Evolutionary conservation across 2,329 filamentous ascomycete genomes (phyloP).

Genomic region (Fusarium verticillioides): DNA sequence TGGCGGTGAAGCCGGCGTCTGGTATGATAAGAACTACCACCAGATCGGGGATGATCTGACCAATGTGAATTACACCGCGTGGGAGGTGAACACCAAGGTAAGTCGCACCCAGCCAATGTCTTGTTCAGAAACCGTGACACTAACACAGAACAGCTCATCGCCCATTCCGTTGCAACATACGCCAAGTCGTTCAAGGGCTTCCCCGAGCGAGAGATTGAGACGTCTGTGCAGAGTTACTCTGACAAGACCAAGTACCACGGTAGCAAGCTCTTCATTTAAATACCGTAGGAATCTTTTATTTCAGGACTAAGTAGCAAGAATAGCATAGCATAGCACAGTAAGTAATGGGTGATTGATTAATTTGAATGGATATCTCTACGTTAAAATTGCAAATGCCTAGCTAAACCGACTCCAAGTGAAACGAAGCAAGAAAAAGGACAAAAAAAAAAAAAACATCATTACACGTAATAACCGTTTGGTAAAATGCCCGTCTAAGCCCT

Average conservation of each 20-base stretch:
- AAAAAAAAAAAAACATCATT: constrained; percentile 3
- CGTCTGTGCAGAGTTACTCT: constrained; percentile 47
- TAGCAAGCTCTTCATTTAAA: constrained; percentile 41
- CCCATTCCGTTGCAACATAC: constrained; percentile 78
- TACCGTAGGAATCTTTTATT: background rate
- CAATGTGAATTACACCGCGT: constrained; percentile 70
- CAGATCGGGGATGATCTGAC: constrained; percentile 68
- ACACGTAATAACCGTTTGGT: constrained; percentile 11
- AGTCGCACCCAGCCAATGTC: constrained; percentile 22
- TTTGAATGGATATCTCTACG: constrained; percentile 36
- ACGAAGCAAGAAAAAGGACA: background rate
- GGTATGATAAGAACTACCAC: constrained; percentile 71
- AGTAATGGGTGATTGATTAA: constrained; percentile 16
- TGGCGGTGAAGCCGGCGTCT: constrained; percentile 73
- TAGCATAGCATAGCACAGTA: background rate
- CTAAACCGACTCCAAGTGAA: constrained; percentile 30
- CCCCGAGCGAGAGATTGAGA: constrained; percentile 61
- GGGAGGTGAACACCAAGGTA: constrained; percentile 70
- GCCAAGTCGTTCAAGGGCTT: constrained; percentile 73
- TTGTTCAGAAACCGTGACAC: background rate
- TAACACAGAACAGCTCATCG: constrained; percentile 64
- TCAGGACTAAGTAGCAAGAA: background rate
- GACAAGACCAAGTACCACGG: constrained; percentile 61
- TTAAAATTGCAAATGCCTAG: constrained; percentile 37
- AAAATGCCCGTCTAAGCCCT: constrained; percentile 35